These are phyloP conservation scores for Rhododendron ovatum DNA, from an alignment of 148 eudicot species.

Conservation along the genomic window DNA sequence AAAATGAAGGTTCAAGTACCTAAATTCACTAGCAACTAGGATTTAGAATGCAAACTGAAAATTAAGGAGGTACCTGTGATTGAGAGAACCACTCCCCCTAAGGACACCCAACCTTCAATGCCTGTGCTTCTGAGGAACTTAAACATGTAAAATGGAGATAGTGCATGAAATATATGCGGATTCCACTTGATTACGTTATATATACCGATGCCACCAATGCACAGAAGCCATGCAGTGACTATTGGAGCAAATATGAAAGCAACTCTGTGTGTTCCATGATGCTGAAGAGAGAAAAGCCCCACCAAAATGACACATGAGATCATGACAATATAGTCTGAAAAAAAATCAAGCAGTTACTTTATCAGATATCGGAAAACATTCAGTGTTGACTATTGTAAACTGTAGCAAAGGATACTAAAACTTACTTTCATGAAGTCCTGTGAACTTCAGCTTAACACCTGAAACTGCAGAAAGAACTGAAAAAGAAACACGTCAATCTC, in stretches of 20 bases:
- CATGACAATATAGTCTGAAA: constrained; percentile 45
- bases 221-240: constrained; percentile 57
- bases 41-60: background rate
- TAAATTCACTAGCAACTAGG: background rate
- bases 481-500: constrained; percentile 5
- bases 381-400: background rate
- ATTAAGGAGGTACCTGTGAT: constrained; percentile 3
- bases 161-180: constrained; percentile 43
- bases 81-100: constrained; percentile 9
- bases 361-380: background rate
- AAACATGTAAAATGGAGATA: constrained; percentile 62
- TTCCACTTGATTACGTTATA: constrained; percentile 62
- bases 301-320: constrained; percentile 54
- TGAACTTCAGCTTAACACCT: constrained; percentile 41
- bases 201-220: constrained; percentile 56
- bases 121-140: constrained; percentile 47
- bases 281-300: constrained; percentile 55
- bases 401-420: constrained; percentile 2
- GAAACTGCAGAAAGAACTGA: constrained; percentile 67
- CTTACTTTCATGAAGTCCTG: constrained; percentile 61
- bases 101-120: constrained; percentile 54
- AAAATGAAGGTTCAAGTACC: background rate
- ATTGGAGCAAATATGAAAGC: constrained; percentile 74
- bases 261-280: constrained; percentile 64
- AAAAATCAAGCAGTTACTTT: background rate